A percentile compares a stretch with the other conserved stretches of the same genome.
phyloP scores from a whole-genome alignment of 495 filamentous ascomycete genomes.

The Letharia lupina region DNA sequence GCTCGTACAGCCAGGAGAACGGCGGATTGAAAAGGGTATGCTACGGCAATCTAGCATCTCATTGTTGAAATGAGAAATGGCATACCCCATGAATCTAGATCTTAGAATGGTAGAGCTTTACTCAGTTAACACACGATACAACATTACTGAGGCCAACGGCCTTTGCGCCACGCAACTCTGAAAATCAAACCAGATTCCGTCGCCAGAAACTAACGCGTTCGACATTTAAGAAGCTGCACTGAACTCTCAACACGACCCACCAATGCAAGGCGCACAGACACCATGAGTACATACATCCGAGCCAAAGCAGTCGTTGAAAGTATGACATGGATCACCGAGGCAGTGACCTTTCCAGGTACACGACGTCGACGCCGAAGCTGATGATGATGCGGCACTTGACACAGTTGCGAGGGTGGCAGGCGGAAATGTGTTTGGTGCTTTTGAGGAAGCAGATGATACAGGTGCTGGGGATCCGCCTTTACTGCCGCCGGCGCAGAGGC shows the following conservation, averaged over 20 bases:
- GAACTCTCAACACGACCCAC: background rate
- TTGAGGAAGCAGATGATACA: background rate
- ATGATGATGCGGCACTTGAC: background rate
- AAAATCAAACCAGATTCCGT: background rate
- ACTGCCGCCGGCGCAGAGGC: constrained; percentile 16
- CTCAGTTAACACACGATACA: no score
- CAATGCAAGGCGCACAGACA: background rate
- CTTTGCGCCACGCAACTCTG: background rate
- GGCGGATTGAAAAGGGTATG: background rate
- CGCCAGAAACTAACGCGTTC: background rate
- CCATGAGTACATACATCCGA: background rate
- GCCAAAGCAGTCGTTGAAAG: background rate
- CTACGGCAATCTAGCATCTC: background rate
- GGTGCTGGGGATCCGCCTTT: background rate
- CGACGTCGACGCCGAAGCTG: background rate
- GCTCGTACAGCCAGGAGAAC: background rate
- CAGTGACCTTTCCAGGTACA: constrained; percentile 23
- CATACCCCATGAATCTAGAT: background rate
- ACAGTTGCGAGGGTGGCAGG: background rate
- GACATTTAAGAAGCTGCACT: background rate
- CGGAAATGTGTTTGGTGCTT: no score
- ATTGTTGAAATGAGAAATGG: background rate
- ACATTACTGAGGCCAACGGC: no score
- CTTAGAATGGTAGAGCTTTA: no score
- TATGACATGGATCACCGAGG: constrained; percentile 10